A percentile compares a stretch with the other conserved stretches of the same genome.
Evolutionary conservation across 1,284 basidiomycete genomes (phyloP).

Genomic region (Puccinia horiana): DNA sequence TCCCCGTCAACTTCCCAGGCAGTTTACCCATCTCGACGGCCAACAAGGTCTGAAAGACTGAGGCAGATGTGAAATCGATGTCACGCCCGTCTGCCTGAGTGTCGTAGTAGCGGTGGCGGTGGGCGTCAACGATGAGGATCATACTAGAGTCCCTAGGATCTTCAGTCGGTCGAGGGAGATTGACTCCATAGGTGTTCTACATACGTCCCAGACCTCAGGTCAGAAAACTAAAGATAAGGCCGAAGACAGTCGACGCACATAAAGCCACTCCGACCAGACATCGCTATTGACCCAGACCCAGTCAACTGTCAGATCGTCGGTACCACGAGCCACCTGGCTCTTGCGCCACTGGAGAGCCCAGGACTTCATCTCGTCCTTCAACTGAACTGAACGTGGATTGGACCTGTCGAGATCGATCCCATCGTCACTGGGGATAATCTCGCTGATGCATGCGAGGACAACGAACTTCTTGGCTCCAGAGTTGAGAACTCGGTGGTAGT

Average conservation of each 20-base stretch:
- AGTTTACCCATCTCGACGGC: constrained; percentile 44
- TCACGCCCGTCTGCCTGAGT: constrained; percentile 8
- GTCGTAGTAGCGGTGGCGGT: constrained; percentile 31
- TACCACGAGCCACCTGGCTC: constrained; percentile 37
- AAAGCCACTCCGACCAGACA: constrained; percentile 32
- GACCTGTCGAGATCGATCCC: constrained; percentile 7
- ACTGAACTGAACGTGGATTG: not conserved
- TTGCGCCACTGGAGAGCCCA: constrained; percentile 46
- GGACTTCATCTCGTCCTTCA: constrained; percentile 38
- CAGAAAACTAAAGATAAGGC: not conserved
- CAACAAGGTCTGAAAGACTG: constrained; percentile 41
- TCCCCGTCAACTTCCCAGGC: not conserved
- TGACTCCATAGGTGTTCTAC: constrained; percentile 3
- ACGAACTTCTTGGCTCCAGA: constrained; percentile 15
- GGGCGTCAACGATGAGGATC: constrained; percentile 23
- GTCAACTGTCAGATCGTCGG: not conserved
- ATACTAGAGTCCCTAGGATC: constrained; percentile 15
- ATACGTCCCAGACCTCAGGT: not conserved
- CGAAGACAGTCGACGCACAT: not conserved
- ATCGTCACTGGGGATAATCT: not conserved
- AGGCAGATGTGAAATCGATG: constrained; percentile 35
- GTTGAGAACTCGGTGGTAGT: constrained; percentile 14
- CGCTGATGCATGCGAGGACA: constrained; percentile 27
- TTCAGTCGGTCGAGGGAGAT: constrained; percentile 3
- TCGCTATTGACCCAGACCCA: constrained; percentile 34